phyloP scores from a whole-genome alignment of 371 early-diverging fungal genomes.

The Umbelopsis sp. region DNA sequence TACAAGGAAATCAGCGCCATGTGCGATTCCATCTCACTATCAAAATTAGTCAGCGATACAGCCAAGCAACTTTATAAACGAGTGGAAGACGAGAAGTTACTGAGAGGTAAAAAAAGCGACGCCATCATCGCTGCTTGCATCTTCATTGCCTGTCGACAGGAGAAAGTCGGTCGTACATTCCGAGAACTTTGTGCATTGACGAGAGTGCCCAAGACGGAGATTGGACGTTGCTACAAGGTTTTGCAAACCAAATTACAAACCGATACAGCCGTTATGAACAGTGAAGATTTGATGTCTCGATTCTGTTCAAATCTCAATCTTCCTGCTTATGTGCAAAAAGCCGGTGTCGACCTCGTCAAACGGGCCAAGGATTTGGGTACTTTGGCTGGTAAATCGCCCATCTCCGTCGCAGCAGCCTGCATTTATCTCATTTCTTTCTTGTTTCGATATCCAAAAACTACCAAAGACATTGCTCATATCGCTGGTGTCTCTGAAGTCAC shows the following conservation, averaged over 20 bases:
- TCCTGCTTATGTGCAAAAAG: conserved; percentile 72
- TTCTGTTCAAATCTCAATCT: conserved; percentile 85
- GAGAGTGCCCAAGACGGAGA: conserved; percentile 90
- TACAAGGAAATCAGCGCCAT: conserved; percentile 93
- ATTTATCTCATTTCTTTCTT: conserved; percentile 86
- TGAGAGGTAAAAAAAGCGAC: conserved; percentile 90
- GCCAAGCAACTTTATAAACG: conserved; percentile 97
- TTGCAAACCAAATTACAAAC: conserved; percentile 71
- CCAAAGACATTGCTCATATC: conserved; percentile 80
- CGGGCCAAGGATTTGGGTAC: conserved; percentile 79
- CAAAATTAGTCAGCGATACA: conserved; percentile 87
- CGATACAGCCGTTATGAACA: conserved; percentile 68
- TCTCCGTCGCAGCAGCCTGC: conserved; percentile 91
- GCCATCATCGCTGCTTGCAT: conserved; percentile 97
- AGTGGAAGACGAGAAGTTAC: conserved; percentile 85
- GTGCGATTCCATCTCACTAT: conserved; percentile 89
- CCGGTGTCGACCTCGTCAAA: conserved; percentile 72
- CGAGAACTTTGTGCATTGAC: conserved; percentile 97
- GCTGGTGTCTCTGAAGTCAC: conserved; percentile 93
- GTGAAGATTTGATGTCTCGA: conserved; percentile 84
- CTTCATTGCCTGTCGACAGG: conserved; percentile 95
- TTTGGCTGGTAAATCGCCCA: conserved; percentile 89
- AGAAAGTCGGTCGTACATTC: conserved; percentile 94
- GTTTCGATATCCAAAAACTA: conserved; percentile 64
- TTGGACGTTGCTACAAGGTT: conserved; percentile 87